phyloP scores from a whole-genome alignment of 805 yeast genomes.

The Lachancea fermentati region DNA sequence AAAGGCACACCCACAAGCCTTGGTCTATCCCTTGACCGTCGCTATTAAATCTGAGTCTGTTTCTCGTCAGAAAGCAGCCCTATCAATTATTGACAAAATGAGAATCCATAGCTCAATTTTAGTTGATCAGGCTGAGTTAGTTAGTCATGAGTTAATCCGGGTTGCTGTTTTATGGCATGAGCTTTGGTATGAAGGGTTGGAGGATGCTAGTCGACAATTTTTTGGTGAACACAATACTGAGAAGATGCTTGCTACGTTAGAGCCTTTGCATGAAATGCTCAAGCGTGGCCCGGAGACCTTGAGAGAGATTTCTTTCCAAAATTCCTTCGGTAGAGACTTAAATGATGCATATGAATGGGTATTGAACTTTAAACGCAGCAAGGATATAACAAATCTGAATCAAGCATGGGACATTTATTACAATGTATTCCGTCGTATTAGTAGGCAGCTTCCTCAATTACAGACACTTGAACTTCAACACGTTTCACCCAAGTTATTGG shows the following conservation, averaged over 20 bases:
- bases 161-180: conserved; percentile 98
- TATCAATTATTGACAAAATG: conserved; percentile 87
- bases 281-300: conserved; percentile 87
- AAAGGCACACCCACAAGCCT: conserved; percentile 93
- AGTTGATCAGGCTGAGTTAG: conserved; percentile 89
- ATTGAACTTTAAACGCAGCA: conserved; percentile 73
- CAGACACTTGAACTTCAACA: conserved; percentile 84
- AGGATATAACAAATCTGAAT: conserved; percentile 80
- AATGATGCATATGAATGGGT: conserved; percentile 94
- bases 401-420: conserved; percentile 98
- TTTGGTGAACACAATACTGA: conserved; percentile 94
- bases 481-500: conserved; percentile 84
- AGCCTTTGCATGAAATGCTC: conserved; percentile 80
- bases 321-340: conserved; percentile 89
- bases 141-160: conserved; percentile 87
- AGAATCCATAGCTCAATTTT: conserved; percentile 75
- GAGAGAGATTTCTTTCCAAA: conserved; percentile 86
- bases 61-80: conserved; percentile 86
- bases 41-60: conserved; percentile 92
- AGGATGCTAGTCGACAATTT: conserved; percentile 89
- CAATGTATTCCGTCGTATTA: conserved; percentile 85
- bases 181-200: conserved; percentile 95
- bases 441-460: conserved; percentile 82
- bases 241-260: conserved; percentile 86
- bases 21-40: conserved; percentile 91